phyloP scores from a whole-genome alignment of 345 rosid genomes.

The Pistacia vera region DNA sequence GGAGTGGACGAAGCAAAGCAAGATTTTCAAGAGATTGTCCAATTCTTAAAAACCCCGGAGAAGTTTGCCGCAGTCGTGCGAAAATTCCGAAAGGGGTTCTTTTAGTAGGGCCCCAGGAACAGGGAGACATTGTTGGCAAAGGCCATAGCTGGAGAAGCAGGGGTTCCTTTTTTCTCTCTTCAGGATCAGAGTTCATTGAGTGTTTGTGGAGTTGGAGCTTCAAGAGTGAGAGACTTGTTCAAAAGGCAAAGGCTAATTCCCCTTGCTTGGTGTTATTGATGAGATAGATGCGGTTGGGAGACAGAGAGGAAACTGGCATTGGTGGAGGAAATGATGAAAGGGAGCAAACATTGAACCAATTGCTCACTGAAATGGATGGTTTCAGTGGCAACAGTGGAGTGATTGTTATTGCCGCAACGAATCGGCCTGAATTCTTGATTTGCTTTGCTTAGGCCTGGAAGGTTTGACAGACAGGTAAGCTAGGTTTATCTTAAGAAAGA shows the following conservation, averaged over 20 bases:
- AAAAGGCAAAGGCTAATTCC: conserved; percentile 72
- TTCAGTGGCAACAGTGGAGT: conserved; percentile 68
- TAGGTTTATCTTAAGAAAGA: background rate
- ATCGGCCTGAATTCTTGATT: conserved; percentile 75
- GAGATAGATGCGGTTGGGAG: conserved; percentile 89
- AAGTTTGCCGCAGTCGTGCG: conserved; percentile 68
- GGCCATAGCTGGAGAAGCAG: conserved; percentile 87
- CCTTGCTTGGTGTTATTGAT: conserved; percentile 77
- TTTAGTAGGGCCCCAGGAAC: conserved; percentile 75
- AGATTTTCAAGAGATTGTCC: conserved; percentile 76
- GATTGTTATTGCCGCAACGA: conserved; percentile 75
- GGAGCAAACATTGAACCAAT: conserved; percentile 82
- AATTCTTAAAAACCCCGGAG: conserved; percentile 64
- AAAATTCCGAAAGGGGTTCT: conserved; percentile 73
- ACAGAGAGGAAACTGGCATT: conserved; percentile 74
- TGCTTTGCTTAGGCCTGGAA: conserved; percentile 76
- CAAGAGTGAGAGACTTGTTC: conserved; percentile 79
- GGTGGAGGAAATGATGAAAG: conserved; percentile 91
- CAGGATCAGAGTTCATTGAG: conserved; percentile 80
- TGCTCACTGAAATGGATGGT: conserved; percentile 81
- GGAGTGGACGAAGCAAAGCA: conserved; percentile 91
- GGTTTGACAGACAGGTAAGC: conserved; percentile 72
- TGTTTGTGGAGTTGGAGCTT: conserved; percentile 81
- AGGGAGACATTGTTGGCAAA: conserved; percentile 69
- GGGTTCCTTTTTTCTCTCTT: conserved; percentile 73